Evolutionary conservation across 75 land plant genomes (phyloP), one percentile per base, ranked within the genome.

Genomic region (Larix kaempferi): DNA sequence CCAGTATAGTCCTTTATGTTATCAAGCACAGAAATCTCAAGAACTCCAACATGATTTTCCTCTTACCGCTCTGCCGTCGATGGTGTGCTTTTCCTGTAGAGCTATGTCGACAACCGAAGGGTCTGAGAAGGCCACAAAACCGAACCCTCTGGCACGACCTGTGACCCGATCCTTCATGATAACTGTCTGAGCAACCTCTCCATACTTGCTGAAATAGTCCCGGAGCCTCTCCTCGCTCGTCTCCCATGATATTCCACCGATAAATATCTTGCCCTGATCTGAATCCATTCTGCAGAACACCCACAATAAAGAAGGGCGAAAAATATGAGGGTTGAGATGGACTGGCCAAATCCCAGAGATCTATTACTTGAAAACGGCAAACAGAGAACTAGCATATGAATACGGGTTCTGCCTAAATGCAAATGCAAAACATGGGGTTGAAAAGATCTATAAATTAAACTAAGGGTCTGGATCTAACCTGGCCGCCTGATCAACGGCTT

Each of bases 171-270:
- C 92, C 54, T 79, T 83, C 92, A 90, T 90, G 17, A 90, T 85
- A 3, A 86, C 86, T 2, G 88, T 74, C 84, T 90, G 86, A 37
- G 75, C 39, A 25, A 89, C 91, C 56, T 86, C 91, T 3, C 92
- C 92, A 60, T 90, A 90, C 55, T 65, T 76, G 13, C 63, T 59
- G 63, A 90, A 90, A 73, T 90, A 80, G 41, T 90, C 92, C 74
- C 72, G 82, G 22, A 90, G 79, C 79, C 66, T 84, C 6, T 86
- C 91, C 79, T 90, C 91, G 75, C 78, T 76, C 12, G 92, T 90
- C 56, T 90, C 92, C 91, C 91, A 90, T 35, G 92, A 89, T 3
- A 90, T 89, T 62, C 92, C 92, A 1, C 92, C 92, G 17, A 90
- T 86, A 66, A 90, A 90, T 0, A 90, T 82, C 92, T 90, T 90